Evolutionary conservation across 1,284 basidiomycete genomes (phyloP), one percentile per base, ranked within the genome.

Genomic region (Trichosporon coremiiforme): DNA sequence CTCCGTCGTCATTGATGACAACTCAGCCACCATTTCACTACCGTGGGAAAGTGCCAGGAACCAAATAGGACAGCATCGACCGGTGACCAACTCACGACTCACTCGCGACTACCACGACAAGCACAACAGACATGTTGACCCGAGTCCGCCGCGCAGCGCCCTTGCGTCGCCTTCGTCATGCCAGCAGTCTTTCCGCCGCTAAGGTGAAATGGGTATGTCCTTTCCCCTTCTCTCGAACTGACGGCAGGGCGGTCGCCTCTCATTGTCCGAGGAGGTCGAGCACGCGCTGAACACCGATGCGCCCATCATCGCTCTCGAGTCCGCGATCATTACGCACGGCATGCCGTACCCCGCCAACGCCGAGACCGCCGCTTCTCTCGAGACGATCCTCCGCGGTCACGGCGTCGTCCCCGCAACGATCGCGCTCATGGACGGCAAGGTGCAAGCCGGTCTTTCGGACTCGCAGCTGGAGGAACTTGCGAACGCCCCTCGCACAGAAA

Each of bases 281-380:
- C 87, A 93, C 74, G 93, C 93, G 1, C 85, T 95, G 35, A 84
- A 86, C 15, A 83, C 85, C 64, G 83, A 76, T 0, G 64, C 71
- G 7, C 84, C 86, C 0, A 74, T 87, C 33, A 85, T 88, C 2
- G 86, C 87, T 0, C 81, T 88, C 15, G 87, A 88, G 75, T 94
- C 93, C 0, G 91, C 95, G 1, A 90, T 99, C 71, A 90, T 97
- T 71, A 95, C 95, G 0, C 94, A 98, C 85, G 96, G 93, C 35
- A 89, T 95, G 85, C 91, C 91, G 0, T 88, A 89, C 75, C 94
- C 95, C 0, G 86, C 86, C 62, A 97, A 95, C 78, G 83, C 91
- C 17, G 85, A 90, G 38, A 90, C 92, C 15, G 90, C 93, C 0
- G 85, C 85, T 29, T 90, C 90, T 7, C 86, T 95, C 20, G 94